Conservation (phyloP, 78 protist genomes). For the Dictyostelium intermedium region DNA sequence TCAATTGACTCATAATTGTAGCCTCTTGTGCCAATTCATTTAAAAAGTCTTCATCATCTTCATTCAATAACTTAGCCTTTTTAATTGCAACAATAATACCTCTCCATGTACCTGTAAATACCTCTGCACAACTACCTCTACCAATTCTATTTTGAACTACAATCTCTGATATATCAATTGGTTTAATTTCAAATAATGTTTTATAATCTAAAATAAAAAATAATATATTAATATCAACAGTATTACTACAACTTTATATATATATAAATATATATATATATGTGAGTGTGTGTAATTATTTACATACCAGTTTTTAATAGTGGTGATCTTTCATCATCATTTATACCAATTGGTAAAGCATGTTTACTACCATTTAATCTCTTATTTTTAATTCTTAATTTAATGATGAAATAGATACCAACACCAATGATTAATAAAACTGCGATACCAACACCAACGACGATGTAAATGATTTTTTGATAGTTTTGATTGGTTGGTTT, state of each 20-base stretch:
- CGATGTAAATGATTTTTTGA: background rate
- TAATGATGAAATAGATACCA: slow-evolving; percentile 8
- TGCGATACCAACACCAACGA: background rate
- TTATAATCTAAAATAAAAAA: slow-evolving; percentile 26
- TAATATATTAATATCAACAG: background rate
- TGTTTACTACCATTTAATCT: slow-evolving; percentile 1
- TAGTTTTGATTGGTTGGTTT: background rate
- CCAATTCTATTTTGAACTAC: slow-evolving; percentile 71
- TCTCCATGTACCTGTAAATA: slow-evolving; percentile 83
- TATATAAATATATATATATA: too few relatives aligned
- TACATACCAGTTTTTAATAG: slow-evolving; percentile 25
- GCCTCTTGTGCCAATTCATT: slow-evolving; percentile 76
- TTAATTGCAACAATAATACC: slow-evolving; percentile 83
- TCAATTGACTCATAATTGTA: slow-evolving; percentile 72
- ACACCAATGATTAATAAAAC: background rate
- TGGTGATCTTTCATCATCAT: slow-evolving; percentile 21
- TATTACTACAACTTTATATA: too few relatives aligned
- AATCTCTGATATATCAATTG: slow-evolving; percentile 68
- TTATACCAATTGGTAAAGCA: background rate
- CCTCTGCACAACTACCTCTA: slow-evolving; percentile 84
- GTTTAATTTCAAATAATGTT: slow-evolving; percentile 71
- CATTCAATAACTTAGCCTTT: slow-evolving; percentile 53
- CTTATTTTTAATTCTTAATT: background rate
- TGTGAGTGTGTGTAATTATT: too few relatives aligned
- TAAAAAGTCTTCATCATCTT: slow-evolving; percentile 66